Evolutionary conservation across 208 protist genomes (phyloP).

Genomic region (Endotrypanum monterogeii): DNA sequence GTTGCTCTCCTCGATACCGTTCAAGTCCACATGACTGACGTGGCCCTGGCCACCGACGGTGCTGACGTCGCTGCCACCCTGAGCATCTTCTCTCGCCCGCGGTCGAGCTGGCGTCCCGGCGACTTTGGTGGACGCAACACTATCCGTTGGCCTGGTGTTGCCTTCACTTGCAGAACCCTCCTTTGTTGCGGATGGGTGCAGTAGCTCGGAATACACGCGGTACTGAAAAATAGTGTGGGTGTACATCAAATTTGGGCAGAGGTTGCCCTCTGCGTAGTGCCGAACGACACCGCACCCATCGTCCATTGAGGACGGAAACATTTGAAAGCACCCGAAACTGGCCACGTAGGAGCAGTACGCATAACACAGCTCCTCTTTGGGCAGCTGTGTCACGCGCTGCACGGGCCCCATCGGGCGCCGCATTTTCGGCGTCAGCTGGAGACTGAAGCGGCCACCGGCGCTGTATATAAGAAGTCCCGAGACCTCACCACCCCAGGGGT

Average conservation of each 20-base stretch:
- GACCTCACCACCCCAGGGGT: slow-evolving; percentile 83
- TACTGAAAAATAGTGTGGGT: slow-evolving; percentile 28
- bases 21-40: background rate
- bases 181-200: background rate
- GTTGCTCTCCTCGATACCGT: background rate
- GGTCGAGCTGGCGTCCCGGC: slow-evolving; percentile 3
- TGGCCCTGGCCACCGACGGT: slow-evolving; percentile 10
- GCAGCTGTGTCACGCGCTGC: slow-evolving; percentile 27
- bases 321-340: slow-evolving; percentile 58
- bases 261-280: slow-evolving; percentile 33
- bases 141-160: background rate
- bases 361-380: slow-evolving; percentile 64
- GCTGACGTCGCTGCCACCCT: slow-evolving; percentile 16
- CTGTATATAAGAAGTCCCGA: slow-evolving; percentile 67
- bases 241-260: slow-evolving; percentile 34
- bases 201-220: slow-evolving; percentile 23
- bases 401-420: slow-evolving; percentile 30
- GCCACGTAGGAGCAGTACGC: slow-evolving; percentile 65
- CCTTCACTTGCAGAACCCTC: background rate
- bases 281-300: slow-evolving; percentile 26
- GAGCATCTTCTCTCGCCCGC: slow-evolving; percentile 15
- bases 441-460: slow-evolving; percentile 43
- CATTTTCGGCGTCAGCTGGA: slow-evolving; percentile 58
- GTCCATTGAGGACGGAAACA: slow-evolving; percentile 26
- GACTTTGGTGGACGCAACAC: slow-evolving; percentile 2